phyloP scores from a whole-genome alignment of 192 early-diverging fungal genomes.

The Coemansia sp. region DNA sequence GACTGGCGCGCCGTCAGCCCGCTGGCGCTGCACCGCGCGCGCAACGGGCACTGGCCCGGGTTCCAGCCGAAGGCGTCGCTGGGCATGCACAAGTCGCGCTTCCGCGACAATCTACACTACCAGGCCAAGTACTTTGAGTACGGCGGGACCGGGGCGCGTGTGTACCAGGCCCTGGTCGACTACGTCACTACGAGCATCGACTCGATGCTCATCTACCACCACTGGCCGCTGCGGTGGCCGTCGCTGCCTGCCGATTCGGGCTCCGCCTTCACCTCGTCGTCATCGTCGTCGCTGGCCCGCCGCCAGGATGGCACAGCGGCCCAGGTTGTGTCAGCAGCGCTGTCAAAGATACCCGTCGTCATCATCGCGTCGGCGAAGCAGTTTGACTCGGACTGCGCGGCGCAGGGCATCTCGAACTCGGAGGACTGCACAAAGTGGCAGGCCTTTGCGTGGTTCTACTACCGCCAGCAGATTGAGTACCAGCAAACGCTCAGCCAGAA shows the following conservation, averaged over 20 bases:
- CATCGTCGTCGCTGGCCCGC: background rate
- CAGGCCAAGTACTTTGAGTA: conserved; percentile 56
- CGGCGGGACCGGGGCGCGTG: conserved; percentile 44
- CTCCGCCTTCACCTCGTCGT: conserved; percentile 11
- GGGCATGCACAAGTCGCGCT: conserved; percentile 44
- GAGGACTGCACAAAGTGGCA: conserved; percentile 53
- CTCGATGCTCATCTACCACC: conserved; percentile 41
- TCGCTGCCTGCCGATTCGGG: conserved; percentile 34
- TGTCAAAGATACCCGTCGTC: conserved; percentile 31
- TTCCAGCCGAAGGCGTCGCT: conserved; percentile 39
- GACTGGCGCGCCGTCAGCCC: conserved; percentile 49
- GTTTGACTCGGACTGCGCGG: conserved; percentile 40
- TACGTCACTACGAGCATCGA: conserved; percentile 35
- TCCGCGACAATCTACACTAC: conserved; percentile 53
- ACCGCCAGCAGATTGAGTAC: conserved; percentile 52
- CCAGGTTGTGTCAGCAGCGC: conserved; percentile 10
- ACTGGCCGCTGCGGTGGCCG: conserved; percentile 56
- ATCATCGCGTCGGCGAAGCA: conserved; percentile 43
- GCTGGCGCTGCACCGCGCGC: conserved; percentile 45
- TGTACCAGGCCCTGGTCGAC: conserved; percentile 43
- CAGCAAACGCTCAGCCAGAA: conserved; percentile 54
- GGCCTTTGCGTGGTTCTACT: conserved; percentile 54
- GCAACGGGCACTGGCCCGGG: conserved; percentile 39
- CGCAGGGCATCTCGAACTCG: conserved; percentile 26
- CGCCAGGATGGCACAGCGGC: background rate